Evolutionary conservation across 176 grass and related monocot species (phyloP), one percentile per base, ranked within the genome.

Genomic region (Carex kokanica): DNA sequence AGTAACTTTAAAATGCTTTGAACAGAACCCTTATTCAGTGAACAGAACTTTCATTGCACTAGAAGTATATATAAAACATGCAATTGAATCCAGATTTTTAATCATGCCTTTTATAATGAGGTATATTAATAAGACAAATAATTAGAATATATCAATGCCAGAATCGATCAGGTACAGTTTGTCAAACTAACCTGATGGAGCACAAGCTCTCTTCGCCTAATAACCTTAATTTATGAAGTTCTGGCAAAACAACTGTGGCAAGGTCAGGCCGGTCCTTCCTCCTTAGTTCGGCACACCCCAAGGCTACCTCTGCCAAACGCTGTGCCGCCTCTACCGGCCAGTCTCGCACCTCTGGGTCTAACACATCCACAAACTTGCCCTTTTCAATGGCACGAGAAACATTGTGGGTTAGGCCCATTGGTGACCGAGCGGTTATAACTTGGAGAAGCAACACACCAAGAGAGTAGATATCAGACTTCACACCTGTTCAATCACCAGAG

Each of bases 371-470:
- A 64, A 97, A 51, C 6, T 75, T 89, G 34, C 92, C 90, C 51
- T 86, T 86, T 58, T 97, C 92, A 15, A 97, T 91, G 4, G 92
- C 88, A n/a, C 88, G 90, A 0, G 60, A 49, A 0, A 97, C 81
- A 63, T 83, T 87, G 87, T 97, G 95, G 0, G 95, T 92, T 1
- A 97, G 85, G 5, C 95, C 95, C 95, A 97, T 97, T 23, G 95
- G 92, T 13, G 90, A 78, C 13, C 80, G 31, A 55, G 92, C 92
- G 10, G 95, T 94, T 23, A 94, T 16, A 70, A 97, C 81, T 91
- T 97, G 92, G 36, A 97, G 90, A 84, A 97, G 90, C 90, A 94
- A 85, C 1, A 97, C 92, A n/a, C 95, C 92, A 45, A 97, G 88
- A 47, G 94, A 97, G 86, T 97, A 97, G 0, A 97, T 89, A 86